Base-by-base conservation (phyloP, 177 flowering plant genomes). In the Vitis hybrid region DNA sequence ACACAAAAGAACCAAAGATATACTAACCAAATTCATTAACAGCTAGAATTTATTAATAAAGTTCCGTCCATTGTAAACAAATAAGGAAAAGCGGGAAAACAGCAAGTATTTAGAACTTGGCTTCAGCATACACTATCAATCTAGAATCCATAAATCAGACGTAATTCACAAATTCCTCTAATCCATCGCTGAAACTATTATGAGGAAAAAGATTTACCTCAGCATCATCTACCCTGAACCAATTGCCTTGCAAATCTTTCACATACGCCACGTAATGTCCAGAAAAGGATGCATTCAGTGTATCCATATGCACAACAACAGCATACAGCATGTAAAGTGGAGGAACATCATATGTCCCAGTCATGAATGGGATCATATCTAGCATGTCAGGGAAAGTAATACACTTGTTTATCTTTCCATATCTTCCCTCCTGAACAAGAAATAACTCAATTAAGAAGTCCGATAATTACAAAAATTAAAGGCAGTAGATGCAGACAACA, bases 181-280 rank as follows among this genome's bases (percentile, higher is more conserved):
- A 52, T 11, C 32, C n/a, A 54, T 26, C 0, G 10, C 32, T 64
- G 51, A 64, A 50, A 7, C 0, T 58, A 56, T 51, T 11, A 19
- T 6, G 70, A 21, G 39, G 61, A 67, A 50, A 62, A n/a, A 69
- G 2, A 51, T 23, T 80, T 87, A 94, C 97, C 98, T 84, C 84
- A 51, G 83, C 76, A 72, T 94, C 98, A 83, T 94, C 97, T 69
- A 86, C 81, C 75, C 84, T 87, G 81, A 84, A 89, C 97, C 98
- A 94, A 66, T 75, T 83, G 74, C 91, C 95, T 56, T 80, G 85
- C 67, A 84, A 60, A 84, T 91, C 89, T 76, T 91, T 94, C 73
- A 92, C 88, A 64, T 94, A 94, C 0, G 90, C 80, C 15, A 92
- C 84, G 73, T 94, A 94, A 75, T 94, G 98, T 21, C 98, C 98